Conservation (phyloP, 1,284 basidiomycete species). For the Phaffia rhodozyma region DNA sequence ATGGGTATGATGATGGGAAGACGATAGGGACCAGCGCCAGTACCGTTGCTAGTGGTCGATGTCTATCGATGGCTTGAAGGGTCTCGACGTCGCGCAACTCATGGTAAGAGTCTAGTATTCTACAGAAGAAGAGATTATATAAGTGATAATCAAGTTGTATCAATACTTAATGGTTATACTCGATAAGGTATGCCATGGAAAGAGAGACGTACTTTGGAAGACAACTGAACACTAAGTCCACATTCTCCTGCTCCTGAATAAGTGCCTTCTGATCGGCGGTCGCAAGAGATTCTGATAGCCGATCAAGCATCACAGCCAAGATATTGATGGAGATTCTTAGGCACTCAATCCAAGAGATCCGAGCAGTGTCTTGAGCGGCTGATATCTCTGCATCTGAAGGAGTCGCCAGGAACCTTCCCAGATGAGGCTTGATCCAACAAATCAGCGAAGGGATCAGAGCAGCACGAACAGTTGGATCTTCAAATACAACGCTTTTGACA, state of each 20-base stretch:
- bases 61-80: constrained; percentile 55
- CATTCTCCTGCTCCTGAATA: constrained; percentile 79
- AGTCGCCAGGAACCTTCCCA: constrained; percentile 78
- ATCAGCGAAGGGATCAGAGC: constrained; percentile 77
- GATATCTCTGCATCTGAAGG: constrained; percentile 44
- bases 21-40: constrained; percentile 60
- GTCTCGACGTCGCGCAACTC: constrained; percentile 64
- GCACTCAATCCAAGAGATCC: constrained; percentile 82
- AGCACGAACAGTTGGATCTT: constrained; percentile 63
- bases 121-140: constrained; percentile 27
- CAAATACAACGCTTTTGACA: constrained; percentile 76
- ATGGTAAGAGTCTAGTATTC: constrained; percentile 71
- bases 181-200: background rate
- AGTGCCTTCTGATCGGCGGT: constrained; percentile 50
- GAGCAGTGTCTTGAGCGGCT: constrained; percentile 52
- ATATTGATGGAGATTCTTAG: constrained; percentile 53
- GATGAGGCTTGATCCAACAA: constrained; percentile 87
- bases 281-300: constrained; percentile 66
- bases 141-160: background rate
- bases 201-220: constrained; percentile 54
- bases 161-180: background rate
- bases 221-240: constrained; percentile 76
- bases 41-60: constrained; percentile 48
- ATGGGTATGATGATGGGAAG: constrained; percentile 88
- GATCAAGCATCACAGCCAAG: constrained; percentile 81